phyloP scores from a whole-genome alignment of 305 asterid species.

The Solanum hybrid region DNA sequence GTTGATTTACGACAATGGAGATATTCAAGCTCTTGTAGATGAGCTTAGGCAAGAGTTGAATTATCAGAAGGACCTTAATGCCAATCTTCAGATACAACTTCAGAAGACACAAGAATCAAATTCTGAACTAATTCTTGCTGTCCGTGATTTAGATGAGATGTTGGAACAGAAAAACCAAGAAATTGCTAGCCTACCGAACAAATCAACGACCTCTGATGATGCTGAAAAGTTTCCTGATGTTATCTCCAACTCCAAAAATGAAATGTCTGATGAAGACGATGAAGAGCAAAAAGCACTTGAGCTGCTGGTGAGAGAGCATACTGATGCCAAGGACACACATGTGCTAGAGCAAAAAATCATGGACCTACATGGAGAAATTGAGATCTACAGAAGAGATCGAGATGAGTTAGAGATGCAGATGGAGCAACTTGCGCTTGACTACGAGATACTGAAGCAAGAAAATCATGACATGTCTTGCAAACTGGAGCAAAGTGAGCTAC shows the following conservation, averaged over 20 bases:
- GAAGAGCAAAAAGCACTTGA: constrained; percentile 80
- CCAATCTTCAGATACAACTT: constrained; percentile 72
- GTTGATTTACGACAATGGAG: constrained; percentile 42
- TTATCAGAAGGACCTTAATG: constrained; percentile 64
- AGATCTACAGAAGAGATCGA: constrained; percentile 59
- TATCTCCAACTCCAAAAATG: constrained; percentile 16
- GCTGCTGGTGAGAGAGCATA: constrained; percentile 67
- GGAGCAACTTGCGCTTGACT: constrained; percentile 98
- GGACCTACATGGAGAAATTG: constrained; percentile 68
- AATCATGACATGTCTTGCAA: constrained; percentile 67
- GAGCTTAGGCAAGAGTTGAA: constrained; percentile 82
- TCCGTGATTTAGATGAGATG: constrained; percentile 77
- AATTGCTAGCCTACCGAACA: constrained; percentile 22
- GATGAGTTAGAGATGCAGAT: constrained; percentile 87
- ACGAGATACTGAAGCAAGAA: constrained; percentile 93
- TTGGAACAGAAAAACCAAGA: constrained; percentile 67
- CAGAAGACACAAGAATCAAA: constrained; percentile 87
- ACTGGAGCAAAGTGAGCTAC: constrained; percentile 79
- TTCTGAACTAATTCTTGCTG: constrained; percentile 83
- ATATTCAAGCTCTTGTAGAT: constrained; percentile 40
- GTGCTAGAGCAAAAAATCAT: constrained; percentile 68
- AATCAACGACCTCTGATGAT: constrained; percentile 11
- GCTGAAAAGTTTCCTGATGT: constrained; percentile 15
- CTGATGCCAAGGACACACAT: constrained; percentile 51
- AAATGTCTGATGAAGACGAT: constrained; percentile 39